A percentile compares a stretch with the other conserved stretches of the same genome.
Evolutionary conservation across 2,329 filamentous ascomycete species (phyloP).

Genomic region (Ascochyta fabae): DNA sequence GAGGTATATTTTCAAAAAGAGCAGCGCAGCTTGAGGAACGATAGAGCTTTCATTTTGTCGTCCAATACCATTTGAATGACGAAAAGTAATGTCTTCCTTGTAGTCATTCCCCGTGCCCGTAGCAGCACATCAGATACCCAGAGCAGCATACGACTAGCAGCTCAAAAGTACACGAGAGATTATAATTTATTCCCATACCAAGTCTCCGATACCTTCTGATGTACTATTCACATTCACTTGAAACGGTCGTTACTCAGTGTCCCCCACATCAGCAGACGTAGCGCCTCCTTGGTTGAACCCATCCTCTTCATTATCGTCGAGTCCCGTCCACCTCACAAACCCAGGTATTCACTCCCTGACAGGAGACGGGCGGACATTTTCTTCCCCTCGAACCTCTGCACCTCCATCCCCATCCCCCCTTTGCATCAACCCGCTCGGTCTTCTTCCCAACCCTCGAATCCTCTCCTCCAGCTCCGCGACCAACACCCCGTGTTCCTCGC

Average conservation of each 20-base stretch:
- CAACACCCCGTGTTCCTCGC: not conserved
- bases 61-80: not conserved
- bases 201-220: too few species aligned
- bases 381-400: not conserved
- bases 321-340: not conserved
- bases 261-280: not conserved
- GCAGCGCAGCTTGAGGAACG: not conserved
- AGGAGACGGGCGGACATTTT: not conserved
- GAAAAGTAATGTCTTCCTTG: constrained; percentile 5
- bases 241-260: not conserved
- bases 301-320: not conserved
- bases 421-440: not conserved
- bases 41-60: not conserved
- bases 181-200: not conserved
- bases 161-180: constrained; percentile 4
- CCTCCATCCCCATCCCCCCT: not conserved
- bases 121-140: constrained; percentile 9
- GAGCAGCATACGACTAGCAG: constrained; percentile 1
- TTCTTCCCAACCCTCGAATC: not conserved
- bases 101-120: not conserved
- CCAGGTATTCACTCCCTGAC: not conserved
- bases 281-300: not conserved
- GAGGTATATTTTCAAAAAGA: constrained; percentile 33
- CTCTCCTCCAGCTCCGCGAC: not conserved
- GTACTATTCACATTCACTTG: not conserved